Conservation (phyloP, 768 basidiomycete species). For the Hericium coralloides region DNA sequence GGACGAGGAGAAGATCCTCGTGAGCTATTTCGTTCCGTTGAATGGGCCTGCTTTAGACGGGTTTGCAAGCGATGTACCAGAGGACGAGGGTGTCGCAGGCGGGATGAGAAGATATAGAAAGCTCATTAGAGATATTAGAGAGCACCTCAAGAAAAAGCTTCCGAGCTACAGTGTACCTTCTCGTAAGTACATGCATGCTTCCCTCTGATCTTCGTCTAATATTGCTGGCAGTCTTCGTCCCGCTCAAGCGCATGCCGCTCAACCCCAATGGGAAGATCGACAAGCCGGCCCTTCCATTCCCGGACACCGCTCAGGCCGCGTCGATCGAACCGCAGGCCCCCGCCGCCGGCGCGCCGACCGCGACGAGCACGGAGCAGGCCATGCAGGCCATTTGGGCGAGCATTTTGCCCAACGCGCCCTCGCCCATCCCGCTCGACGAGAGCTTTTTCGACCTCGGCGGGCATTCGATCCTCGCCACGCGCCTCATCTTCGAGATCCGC, state of each 20-base stretch:
- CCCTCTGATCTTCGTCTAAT: slow-evolving; percentile 1
- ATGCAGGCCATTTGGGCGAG: slow-evolving; percentile 80
- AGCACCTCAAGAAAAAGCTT: slow-evolving; percentile 93
- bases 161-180: slow-evolving; percentile 92
- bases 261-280: slow-evolving; percentile 99
- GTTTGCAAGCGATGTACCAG: slow-evolving; percentile 57
- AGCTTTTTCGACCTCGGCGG: slow-evolving; percentile 98
- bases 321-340: slow-evolving; percentile 31
- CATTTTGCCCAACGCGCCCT: slow-evolving; percentile 72
- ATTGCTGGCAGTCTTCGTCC: slow-evolving; percentile 73
- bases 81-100: slow-evolving; percentile 46
- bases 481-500: slow-evolving; percentile 93
- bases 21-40: slow-evolving; percentile 94
- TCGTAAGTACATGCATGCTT: slow-evolving; percentile 38
- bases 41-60: slow-evolving; percentile 57
- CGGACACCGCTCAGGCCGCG: slow-evolving; percentile 76
- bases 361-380: slow-evolving; percentile 58
- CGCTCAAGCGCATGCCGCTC: slow-evolving; percentile 89
- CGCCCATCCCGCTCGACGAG: slow-evolving; percentile 78
- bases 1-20: slow-evolving; percentile 97
- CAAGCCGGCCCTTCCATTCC: slow-evolving; percentile 97
- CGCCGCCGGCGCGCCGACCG: slow-evolving; percentile 11
- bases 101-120: slow-evolving; percentile 81
- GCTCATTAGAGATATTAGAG: slow-evolving; percentile 88
- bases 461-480: slow-evolving; percentile 95